phyloP scores from a whole-genome alignment of 495 filamentous ascomycete species.

The Penicillium paradoxum region DNA sequence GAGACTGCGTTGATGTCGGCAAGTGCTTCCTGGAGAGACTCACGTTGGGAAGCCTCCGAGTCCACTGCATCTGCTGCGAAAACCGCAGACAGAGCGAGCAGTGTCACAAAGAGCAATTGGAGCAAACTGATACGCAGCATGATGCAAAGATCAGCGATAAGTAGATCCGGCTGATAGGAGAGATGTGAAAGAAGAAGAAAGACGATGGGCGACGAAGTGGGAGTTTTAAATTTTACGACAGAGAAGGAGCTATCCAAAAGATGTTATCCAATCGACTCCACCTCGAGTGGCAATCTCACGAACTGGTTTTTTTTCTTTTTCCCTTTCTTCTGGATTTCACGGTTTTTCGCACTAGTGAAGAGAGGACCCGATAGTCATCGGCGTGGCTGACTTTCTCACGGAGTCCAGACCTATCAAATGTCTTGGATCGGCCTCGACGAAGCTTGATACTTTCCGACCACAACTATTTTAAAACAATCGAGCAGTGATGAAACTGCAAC shows the following conservation, averaged over 20 bases:
- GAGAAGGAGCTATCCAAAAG: not conserved
- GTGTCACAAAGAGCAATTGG: slow-evolving; percentile 17
- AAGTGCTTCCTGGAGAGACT: slow-evolving; percentile 38
- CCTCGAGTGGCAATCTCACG: not conserved
- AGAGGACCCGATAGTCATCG: not conserved
- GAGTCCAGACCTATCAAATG: not conserved
- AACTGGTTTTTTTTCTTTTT: not conserved
- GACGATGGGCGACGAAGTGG: slow-evolving; percentile 12
- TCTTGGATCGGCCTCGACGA: not conserved
- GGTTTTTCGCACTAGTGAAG: slow-evolving; percentile 1
- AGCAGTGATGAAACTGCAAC: no score
- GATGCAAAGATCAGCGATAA: slow-evolving; percentile 1
- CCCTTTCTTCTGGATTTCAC: not conserved
- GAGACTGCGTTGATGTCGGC: slow-evolving; percentile 35
- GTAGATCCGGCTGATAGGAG: slow-evolving; percentile 15
- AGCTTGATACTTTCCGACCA: not conserved
- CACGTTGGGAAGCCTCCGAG: slow-evolving; percentile 14
- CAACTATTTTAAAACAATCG: no score
- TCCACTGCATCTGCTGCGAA: slow-evolving; percentile 19
- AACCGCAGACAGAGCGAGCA: slow-evolving; percentile 16
- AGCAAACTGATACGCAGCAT: slow-evolving; percentile 24
- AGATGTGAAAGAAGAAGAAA: not conserved
- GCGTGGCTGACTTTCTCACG: not conserved
- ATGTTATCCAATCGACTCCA: not conserved
- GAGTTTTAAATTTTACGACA: not conserved